phyloP scores from a whole-genome alignment of 768 basidiomycete genomes.

The Clathrus columnatus region DNA sequence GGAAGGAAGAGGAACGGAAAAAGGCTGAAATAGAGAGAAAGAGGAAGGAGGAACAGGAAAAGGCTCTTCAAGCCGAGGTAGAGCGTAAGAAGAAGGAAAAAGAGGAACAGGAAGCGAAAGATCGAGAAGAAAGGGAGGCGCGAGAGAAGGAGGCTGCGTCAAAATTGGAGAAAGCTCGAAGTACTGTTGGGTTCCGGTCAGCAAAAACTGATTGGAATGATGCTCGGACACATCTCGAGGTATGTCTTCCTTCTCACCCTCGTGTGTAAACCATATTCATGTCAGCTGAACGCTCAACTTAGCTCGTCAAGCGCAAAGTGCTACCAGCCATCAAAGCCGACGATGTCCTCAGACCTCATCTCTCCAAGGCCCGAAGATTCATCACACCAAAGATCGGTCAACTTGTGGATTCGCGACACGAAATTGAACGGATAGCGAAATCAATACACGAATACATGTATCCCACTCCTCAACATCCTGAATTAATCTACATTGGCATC shows the following conservation, averaged over 20 bases:
- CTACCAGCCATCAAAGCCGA: constrained; percentile 58
- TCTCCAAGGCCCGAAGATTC: constrained; percentile 63
- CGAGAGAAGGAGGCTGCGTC: constrained; percentile 11
- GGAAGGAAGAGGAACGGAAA: constrained; percentile 27
- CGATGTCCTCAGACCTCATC: constrained; percentile 37
- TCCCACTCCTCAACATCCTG: constrained; percentile 22
- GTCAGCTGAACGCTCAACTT: constrained; percentile 11
- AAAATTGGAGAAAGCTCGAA: constrained; percentile 14
- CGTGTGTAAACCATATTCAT: constrained; percentile 8
- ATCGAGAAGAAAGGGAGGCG: constrained; percentile 24
- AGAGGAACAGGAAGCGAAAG: constrained; percentile 28
- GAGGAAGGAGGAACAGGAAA: constrained; percentile 40
- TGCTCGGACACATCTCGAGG: constrained; percentile 47
- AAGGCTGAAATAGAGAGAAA: constrained; percentile 34
- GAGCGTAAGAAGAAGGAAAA: constrained; percentile 32
- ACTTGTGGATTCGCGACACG: constrained; percentile 58
- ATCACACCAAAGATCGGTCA: constrained; percentile 87
- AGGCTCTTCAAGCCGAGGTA: constrained; percentile 34
- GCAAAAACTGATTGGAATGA: constrained; percentile 58
- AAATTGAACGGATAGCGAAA: constrained; percentile 60
- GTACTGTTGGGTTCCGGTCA: constrained; percentile 40
- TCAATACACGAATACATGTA: constrained; percentile 28
- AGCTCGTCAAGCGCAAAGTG: constrained; percentile 58
- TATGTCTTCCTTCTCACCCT: constrained; percentile 21
- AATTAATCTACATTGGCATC: constrained; percentile 58